Conservation (phyloP, 2,329 filamentous ascomycete genomes). For the Penicillium hesseltinei region DNA sequence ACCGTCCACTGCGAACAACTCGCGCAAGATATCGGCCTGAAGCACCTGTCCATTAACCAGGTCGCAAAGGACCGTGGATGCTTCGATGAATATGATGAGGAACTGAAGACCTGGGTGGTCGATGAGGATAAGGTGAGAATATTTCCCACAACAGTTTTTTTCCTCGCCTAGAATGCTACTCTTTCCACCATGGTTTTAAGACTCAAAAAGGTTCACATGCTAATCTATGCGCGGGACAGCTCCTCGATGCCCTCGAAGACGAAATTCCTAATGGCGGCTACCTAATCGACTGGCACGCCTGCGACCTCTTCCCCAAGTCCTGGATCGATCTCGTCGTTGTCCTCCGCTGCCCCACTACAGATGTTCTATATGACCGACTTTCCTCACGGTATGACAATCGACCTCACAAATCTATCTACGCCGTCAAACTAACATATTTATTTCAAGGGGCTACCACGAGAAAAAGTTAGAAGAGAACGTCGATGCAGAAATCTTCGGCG, state of each 20-base stretch:
- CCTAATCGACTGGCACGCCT: slow-evolving; percentile 97
- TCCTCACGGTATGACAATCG: slow-evolving; percentile 58
- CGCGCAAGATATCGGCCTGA: slow-evolving; percentile 71
- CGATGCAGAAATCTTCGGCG: slow-evolving; percentile 96
- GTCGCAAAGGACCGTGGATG: slow-evolving; percentile 85
- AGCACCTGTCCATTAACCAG: slow-evolving; percentile 84
- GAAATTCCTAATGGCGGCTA: slow-evolving; percentile 75
- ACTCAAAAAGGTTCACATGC: not conserved
- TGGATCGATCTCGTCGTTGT: slow-evolving; percentile 97
- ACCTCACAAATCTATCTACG: not conserved
- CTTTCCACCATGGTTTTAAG: not conserved
- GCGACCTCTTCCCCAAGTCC: slow-evolving; percentile 86
- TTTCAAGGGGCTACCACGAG: slow-evolving; percentile 71
- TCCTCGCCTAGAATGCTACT: not conserved
- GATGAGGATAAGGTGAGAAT: slow-evolving; percentile 84
- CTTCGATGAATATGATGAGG: slow-evolving; percentile 83
- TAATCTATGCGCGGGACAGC: slow-evolving; percentile 35
- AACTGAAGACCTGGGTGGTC: slow-evolving; percentile 84
- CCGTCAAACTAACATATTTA: not conserved
- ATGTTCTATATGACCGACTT: slow-evolving; percentile 79
- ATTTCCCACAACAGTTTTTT: not conserved
- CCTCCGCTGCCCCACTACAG: slow-evolving; percentile 72
- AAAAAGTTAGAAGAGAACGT: slow-evolving; percentile 93
- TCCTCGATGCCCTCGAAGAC: slow-evolving; percentile 85
- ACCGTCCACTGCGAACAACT: slow-evolving; percentile 86